Evolutionary conservation across 805 yeast genomes (phyloP), one percentile per base, ranked within the genome.

Genomic region (Yamadazyma nakazawae): DNA sequence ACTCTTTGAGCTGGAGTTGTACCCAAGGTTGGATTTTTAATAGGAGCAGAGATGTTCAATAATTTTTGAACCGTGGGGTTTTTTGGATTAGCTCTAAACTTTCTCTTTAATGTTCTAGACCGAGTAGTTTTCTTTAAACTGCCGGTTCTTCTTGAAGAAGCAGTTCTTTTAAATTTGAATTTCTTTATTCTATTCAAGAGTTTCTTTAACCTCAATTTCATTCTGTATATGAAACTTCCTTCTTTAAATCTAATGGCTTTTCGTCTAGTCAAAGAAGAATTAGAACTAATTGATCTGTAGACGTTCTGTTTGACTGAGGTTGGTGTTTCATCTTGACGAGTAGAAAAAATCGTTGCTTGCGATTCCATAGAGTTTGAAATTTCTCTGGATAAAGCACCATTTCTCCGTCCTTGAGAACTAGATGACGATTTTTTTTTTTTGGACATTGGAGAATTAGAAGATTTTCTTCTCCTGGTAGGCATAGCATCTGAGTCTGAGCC

Each of bases 301-400:
- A 17, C 42, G 14, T 26, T 37, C 30, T 32, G 41, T 28, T 17
- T 25, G 9, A 14, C 28, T 14, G 35, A 18, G 31, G 12, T 40
- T 17, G 45, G 46, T 6, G 26, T 34, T 38, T 42, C 48, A 16
- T 51, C 58, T 16, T 55, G 62, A 47, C 73, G 55, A 9, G 75
- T 71, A n/a, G 74, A 68, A 51, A 71, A 71, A 31, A 71, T 71
- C 0, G 77, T 72, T 21, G 72, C 75, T 51, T 70, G 76, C 0
- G 75, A 69, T 4, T 68, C 74, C 71, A 66, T 63, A 44, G 69
- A 64, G 37, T 62, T 58, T 40, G 73, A 66, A 31, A 68, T 65
- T 40, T 53, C 48, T 24, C 53, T 30, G 24, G 39, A 34, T 26
- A 53, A 34, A 14, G 21, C 39, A 25, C 26, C 32, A 7, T 34